Evolutionary conservation across 768 basidiomycete species (phyloP).

Genomic region (Suillus alpinus): DNA sequence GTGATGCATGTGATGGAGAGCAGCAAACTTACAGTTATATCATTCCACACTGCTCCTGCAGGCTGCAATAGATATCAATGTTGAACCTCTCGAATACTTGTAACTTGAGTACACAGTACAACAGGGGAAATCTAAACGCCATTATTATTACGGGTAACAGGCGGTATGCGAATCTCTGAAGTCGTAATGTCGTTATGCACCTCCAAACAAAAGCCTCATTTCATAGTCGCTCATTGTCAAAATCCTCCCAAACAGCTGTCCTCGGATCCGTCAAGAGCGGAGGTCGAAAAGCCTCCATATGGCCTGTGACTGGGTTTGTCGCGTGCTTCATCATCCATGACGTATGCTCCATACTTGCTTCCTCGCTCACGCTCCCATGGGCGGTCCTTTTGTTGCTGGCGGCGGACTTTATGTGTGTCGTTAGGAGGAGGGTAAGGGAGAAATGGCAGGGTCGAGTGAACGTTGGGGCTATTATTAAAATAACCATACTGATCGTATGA

Average conservation of each 20-base stretch:
- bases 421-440: slow-evolving; percentile 7
- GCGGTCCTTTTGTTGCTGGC: slow-evolving; percentile 12
- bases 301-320: slow-evolving; percentile 8
- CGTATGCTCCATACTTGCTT: slow-evolving; percentile 4
- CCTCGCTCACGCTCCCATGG: slow-evolving; percentile 13
- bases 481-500: slow-evolving; percentile 5
- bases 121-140: slow-evolving; percentile 9
- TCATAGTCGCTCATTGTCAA: neutral
- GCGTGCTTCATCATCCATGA: slow-evolving; percentile 8
- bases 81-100: neutral
- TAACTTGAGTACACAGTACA: slow-evolving; percentile 1
- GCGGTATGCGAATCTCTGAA: neutral
- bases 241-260: slow-evolving; percentile 19
- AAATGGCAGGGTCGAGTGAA: slow-evolving; percentile 7
- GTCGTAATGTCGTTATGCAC: neutral
- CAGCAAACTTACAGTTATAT: neutral
- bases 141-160: slow-evolving; percentile 4
- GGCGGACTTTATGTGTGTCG: slow-evolving; percentile 11
- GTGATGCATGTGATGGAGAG: neutral
- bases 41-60: neutral
- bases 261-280: slow-evolving; percentile 5
- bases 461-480: slow-evolving; percentile 1
- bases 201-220: neutral
- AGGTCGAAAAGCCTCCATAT: slow-evolving; percentile 1
- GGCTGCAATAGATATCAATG: slow-evolving; percentile 1